Conservation (phyloP, 73 alveolate genomes). For the Paramecium biaurelia region DNA sequence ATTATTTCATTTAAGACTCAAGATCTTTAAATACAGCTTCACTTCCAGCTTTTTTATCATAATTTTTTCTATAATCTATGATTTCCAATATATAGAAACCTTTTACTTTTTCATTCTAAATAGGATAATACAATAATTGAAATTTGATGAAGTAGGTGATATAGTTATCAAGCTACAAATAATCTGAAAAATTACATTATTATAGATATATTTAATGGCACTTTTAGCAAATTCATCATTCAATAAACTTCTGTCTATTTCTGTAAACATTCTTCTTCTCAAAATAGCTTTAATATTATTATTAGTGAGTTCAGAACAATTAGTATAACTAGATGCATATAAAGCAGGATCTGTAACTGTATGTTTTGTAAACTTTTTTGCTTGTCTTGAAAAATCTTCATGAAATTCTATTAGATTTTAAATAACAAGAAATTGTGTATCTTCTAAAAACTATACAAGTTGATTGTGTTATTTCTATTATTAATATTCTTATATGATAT, state of each 20-base stretch:
- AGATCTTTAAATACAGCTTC: neutral
- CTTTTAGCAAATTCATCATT: neutral
- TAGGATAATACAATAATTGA: neutral
- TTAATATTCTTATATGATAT: neutral
- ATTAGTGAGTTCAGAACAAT: neutral
- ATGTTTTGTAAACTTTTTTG: neutral
- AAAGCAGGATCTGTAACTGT: slow-evolving; percentile 15
- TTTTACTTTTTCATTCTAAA: neutral
- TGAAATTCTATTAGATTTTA: neutral
- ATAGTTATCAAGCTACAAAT: neutral
- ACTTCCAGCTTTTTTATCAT: neutral
- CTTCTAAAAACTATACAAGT: neutral
- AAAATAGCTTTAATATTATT: neutral
- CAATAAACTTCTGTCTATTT: neutral
- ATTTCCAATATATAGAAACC: neutral
- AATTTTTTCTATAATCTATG: neutral
- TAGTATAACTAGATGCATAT: slow-evolving; percentile 9
- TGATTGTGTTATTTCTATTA: neutral
- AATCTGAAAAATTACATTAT: neutral
- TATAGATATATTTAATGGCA: neutral
- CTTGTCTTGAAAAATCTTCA: neutral
- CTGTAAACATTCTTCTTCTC: slow-evolving; percentile 17
- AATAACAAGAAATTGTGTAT: neutral
- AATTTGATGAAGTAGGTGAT: neutral
- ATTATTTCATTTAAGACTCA: neutral